These are phyloP conservation scores for Pseudonitzschia pungens DNA, from an alignment of 108 stramenopile genomes.

Conservation along the genomic window DNA sequence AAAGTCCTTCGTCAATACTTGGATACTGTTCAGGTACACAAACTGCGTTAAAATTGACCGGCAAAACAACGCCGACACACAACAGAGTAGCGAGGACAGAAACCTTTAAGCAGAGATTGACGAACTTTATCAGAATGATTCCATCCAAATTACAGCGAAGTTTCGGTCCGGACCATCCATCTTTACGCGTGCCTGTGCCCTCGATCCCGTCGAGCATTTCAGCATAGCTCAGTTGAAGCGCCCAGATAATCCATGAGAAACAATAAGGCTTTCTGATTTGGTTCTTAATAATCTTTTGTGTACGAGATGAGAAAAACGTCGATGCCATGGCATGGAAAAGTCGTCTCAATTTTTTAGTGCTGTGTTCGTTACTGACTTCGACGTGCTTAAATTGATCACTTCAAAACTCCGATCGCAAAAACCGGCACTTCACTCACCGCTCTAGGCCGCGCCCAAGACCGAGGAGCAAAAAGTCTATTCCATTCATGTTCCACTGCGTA, in stretches of 20 bases:
- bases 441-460: slow-evolving; percentile 14
- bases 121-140: slow-evolving; percentile 73
- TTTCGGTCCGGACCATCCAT: slow-evolving; percentile 57
- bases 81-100: slow-evolving; percentile 51
- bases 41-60: slow-evolving; percentile 62
- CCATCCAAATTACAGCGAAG: slow-evolving; percentile 79
- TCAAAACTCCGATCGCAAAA: not conserved
- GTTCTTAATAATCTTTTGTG: slow-evolving; percentile 15
- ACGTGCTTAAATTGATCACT: not conserved
- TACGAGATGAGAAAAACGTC: not conserved
- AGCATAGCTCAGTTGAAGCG: slow-evolving; percentile 56
- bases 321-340: no score
- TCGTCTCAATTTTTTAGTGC: no score
- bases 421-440: not conserved
- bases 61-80: slow-evolving; percentile 62
- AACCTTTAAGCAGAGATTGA: slow-evolving; percentile 59
- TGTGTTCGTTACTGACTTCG: not conserved
- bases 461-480: slow-evolving; percentile 23
- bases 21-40: slow-evolving; percentile 13
- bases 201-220: slow-evolving; percentile 73
- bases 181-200: slow-evolving; percentile 73
- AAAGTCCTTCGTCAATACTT: not conserved
- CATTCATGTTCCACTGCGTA: slow-evolving; percentile 17
- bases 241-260: slow-evolving; percentile 65
- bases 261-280: slow-evolving; percentile 13